Evolutionary conservation across 345 rosid genomes (phyloP), one percentile per base, ranked within the genome.

Genomic region (Arabidopsis thaliana): DNA sequence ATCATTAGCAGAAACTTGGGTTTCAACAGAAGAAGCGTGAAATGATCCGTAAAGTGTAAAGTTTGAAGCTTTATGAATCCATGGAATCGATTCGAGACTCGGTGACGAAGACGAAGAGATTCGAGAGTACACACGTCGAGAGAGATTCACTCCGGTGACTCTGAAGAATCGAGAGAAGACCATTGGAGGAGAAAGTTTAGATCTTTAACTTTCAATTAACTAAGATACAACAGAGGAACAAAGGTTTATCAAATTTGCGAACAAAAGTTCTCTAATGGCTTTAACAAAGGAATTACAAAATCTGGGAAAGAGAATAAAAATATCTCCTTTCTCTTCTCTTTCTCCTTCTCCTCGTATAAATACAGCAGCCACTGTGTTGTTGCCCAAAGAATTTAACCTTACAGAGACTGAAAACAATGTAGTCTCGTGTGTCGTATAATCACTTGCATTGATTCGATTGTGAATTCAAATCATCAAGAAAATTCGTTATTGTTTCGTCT

Each of bases 361-460:
- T 72, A 74, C 80, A 82, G 51, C 37, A 65, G 52, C 75, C 51
- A 62, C 67, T 73, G 69, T 78, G 37, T 41, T 62, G 44, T 38
- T 76, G 73, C 65, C 77, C 56, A 77, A 76, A 83, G 78, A 84
- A 81, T 63, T 45, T 59, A 62, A 82, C 61, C 81, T 79, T 80
- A 61, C 50, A 66, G 76, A 68, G 76, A 74, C 58, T 77, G 24
- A 40, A 82, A 82, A 77, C 86, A 78, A 79, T 83, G 72, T 58
- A 74, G 63, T 12, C 59, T 16, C 46, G 81, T 81, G 81, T 81
- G 42, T 76, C 10, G 73, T 62, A 71, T 83, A 56, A 61, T 93
- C 86, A 93, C 76, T 87, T 88, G 95, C 99, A 96, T 67, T 89
- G 97, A 81, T 85, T 93, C 38, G 76, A 55, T 57, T 84, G 87